phyloP scores from a whole-genome alignment of 257 asterid genomes.

The Verbena officinalis region DNA sequence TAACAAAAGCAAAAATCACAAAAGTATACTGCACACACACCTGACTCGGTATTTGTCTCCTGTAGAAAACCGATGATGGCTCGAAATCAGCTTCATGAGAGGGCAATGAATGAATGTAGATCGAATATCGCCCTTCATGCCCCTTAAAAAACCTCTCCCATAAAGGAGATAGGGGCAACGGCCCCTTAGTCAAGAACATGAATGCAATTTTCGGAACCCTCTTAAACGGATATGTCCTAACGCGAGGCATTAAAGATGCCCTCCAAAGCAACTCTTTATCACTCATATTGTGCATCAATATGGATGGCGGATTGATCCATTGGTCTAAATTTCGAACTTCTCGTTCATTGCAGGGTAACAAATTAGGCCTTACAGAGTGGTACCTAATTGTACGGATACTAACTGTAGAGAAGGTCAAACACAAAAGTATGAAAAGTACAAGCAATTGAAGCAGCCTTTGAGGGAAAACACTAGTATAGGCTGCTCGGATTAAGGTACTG shows the following conservation, averaged over 20 bases:
- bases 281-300: conserved; percentile 36
- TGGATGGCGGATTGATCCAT: conserved; percentile 32
- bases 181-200: conserved; percentile 48
- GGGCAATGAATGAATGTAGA: conserved; percentile 42
- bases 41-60: conserved; percentile 43
- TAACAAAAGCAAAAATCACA: no score
- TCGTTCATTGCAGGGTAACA: conserved; percentile 16
- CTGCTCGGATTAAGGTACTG: conserved; percentile 4
- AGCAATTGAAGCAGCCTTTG: conserved; percentile 35
- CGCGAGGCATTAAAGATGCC: conserved; percentile 34
- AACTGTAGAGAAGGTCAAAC: conserved; percentile 32
- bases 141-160: conserved; percentile 53
- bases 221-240: conserved; percentile 28
- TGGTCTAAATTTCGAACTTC: conserved; percentile 3
- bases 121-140: conserved; percentile 34
- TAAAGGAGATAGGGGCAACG: conserved; percentile 37
- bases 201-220: conserved; percentile 38
- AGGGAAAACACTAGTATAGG: conserved; percentile 33
- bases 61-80: conserved; percentile 34
- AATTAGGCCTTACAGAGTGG: conserved; percentile 11
- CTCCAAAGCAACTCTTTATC: conserved; percentile 42
- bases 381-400: conserved; percentile 33
- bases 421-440: conserved; percentile 26
- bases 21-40: no score
- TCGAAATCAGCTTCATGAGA: conserved; percentile 28